Percentiles rank a stretch among this genome's conserved stretches.
phyloP scores from a whole-genome alignment of 2,329 filamentous ascomycete species.

The Trichoderma breve region DNA sequence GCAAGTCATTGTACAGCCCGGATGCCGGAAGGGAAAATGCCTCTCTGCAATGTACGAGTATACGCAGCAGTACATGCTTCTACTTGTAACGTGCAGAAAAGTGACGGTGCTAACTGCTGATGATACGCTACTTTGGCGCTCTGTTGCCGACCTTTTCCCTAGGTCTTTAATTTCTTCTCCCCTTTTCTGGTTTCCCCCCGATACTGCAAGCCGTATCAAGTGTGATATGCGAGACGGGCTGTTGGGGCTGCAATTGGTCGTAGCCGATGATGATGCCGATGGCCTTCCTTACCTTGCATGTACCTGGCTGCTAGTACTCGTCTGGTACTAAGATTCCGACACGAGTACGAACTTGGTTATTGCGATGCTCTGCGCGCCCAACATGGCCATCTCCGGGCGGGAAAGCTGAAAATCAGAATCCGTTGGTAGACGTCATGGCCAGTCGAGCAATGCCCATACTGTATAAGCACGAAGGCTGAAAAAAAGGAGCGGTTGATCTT shows the following conservation, averaged over 20 bases:
- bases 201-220: background rate
- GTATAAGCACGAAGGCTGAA: background rate
- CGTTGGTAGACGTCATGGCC: background rate
- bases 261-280: conserved; percentile 1
- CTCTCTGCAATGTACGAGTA: background rate
- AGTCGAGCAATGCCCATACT: background rate
- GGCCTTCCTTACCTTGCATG: background rate
- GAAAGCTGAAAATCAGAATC: background rate
- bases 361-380: background rate
- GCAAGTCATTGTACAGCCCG: background rate
- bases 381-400: background rate
- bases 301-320: background rate
- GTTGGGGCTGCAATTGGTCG: background rate
- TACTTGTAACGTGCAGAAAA: background rate
- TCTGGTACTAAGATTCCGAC: background rate
- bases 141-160: background rate
- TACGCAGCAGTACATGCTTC: background rate
- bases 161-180: background rate
- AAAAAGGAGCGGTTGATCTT: background rate
- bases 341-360: background rate
- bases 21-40: conserved; percentile 7
- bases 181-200: background rate
- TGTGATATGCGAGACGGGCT: conserved; percentile 12
- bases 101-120: background rate
- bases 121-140: background rate